These are phyloP conservation scores for Penicillium subrubescens DNA, from an alignment of 495 filamentous ascomycete species.

Conservation along the genomic window DNA sequence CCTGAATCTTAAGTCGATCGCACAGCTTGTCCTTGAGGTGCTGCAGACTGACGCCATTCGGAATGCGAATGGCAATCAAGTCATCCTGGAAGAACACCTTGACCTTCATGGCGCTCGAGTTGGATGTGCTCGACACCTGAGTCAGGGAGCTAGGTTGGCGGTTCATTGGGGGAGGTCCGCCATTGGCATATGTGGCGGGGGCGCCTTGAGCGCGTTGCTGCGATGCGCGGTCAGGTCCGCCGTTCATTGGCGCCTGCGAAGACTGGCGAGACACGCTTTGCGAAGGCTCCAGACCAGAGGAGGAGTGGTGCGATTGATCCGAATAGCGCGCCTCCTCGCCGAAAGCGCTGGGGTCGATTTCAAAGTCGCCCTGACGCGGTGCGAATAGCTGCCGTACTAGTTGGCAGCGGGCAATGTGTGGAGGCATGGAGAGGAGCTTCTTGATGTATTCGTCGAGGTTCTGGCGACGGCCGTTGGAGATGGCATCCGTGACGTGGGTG, in stretches of 20 bases:
- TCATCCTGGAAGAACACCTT: conserved; percentile 93
- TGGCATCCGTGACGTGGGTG: conserved; percentile 95
- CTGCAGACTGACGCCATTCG: conserved; percentile 73
- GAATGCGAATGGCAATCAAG: conserved; percentile 86
- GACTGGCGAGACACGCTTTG: conserved; percentile 71
- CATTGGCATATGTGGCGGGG: conserved; percentile 43
- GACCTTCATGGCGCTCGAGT: conserved; percentile 71
- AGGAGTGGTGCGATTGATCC: conserved; percentile 71
- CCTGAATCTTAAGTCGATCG: conserved; percentile 74
- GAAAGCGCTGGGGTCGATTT: conserved; percentile 72
- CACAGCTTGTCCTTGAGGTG: conserved; percentile 80
- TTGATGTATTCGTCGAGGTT: conserved; percentile 95
- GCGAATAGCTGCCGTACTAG: conserved; percentile 89
- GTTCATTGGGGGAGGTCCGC: conserved; percentile 57
- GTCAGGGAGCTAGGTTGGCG: conserved; percentile 76
- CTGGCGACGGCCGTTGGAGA: conserved; percentile 87
- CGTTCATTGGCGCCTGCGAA: conserved; percentile 68
- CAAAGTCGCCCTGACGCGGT: conserved; percentile 87
- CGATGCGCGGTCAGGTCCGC: conserved; percentile 56
- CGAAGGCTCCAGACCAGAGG: conserved; percentile 55
- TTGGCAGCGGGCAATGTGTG: conserved; percentile 78
- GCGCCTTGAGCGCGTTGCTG: conserved; percentile 58
- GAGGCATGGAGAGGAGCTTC: conserved; percentile 78
- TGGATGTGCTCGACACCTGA: conserved; percentile 60
- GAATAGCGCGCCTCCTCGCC: conserved; percentile 73